Conservation (phyloP, 106 monocot genomes). For the Dioscorea alata region DNA sequence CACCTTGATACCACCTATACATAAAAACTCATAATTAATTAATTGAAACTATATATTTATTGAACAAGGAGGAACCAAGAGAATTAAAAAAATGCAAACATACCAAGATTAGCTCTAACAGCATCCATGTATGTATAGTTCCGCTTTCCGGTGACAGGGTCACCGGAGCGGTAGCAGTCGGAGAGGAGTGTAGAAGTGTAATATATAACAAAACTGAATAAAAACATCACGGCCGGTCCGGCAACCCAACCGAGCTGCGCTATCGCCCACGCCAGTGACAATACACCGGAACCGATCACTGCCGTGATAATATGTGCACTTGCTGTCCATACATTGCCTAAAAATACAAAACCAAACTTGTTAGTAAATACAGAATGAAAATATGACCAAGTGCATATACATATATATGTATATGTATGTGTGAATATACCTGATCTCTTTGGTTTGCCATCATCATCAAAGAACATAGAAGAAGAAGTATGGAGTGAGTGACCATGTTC, state of each 20-base stretch:
- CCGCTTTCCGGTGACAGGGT: conserved; percentile 50
- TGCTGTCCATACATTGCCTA: conserved; percentile 50
- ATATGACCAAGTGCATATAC: too few species aligned
- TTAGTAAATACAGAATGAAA: not conserved
- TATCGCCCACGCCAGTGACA: conserved; percentile 64
- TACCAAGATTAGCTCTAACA: conserved; percentile 53
- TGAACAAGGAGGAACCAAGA: too few species aligned
- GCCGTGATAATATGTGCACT: conserved; percentile 71
- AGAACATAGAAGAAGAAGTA: conserved; percentile 15
- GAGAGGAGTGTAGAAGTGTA: conserved; percentile 65
- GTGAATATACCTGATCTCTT: conserved; percentile 26
- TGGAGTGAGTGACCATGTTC: conserved; percentile 10
- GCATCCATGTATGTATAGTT: conserved; percentile 81
- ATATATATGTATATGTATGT: too few species aligned
- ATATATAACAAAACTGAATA: conserved; percentile 50
- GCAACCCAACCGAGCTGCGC: conserved; percentile 67
- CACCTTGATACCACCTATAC: conserved; percentile 46
- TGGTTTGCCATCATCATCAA: conserved; percentile 44
- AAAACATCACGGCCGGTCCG: conserved; percentile 46
- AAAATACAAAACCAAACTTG: too few species aligned
- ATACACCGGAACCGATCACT: conserved; percentile 63
- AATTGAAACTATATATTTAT: not conserved
- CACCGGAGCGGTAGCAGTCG: conserved; percentile 67
- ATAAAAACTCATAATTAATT: too few species aligned
- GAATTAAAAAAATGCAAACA: not conserved